Evolutionary conservation across 352 stramenopile genomes (phyloP).

Genomic region (Pythium sp.): DNA sequence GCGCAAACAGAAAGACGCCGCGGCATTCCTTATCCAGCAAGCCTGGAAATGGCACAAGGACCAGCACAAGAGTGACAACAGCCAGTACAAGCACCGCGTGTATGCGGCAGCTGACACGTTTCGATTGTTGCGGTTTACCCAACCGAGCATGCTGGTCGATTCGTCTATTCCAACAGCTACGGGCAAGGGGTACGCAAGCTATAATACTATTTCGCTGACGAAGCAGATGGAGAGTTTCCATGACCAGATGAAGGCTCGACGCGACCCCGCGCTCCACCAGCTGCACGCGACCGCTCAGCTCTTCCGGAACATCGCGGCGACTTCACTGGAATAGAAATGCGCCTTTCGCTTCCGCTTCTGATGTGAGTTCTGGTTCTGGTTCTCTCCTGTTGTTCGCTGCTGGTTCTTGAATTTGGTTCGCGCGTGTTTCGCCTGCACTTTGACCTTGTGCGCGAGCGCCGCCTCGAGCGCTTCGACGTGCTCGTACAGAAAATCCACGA

Average conservation of each 20-base stretch:
- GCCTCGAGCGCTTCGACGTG: slow-evolving; percentile 62
- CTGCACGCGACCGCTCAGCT: slow-evolving; percentile 27
- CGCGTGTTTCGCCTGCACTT: slow-evolving; percentile 19
- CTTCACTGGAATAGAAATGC: slow-evolving; percentile 63
- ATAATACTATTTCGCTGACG: slow-evolving; percentile 11
- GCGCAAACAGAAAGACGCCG: slow-evolving; percentile 35
- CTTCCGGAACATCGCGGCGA: slow-evolving; percentile 46
- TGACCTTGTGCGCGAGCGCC: slow-evolving; percentile 32
- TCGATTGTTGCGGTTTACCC: slow-evolving; percentile 49
- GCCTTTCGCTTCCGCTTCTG: slow-evolving; percentile 20
- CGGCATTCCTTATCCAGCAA: slow-evolving; percentile 47
- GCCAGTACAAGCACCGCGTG: slow-evolving; percentile 31
- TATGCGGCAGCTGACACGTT: slow-evolving; percentile 48
- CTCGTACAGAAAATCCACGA: slow-evolving; percentile 66
- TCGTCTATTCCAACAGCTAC: slow-evolving; percentile 11
- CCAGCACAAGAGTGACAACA: not conserved
- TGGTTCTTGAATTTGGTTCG: slow-evolving; percentile 10
- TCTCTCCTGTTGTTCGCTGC: slow-evolving; percentile 1
- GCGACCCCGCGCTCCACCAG: slow-evolving; percentile 4
- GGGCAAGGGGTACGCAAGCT: not conserved
- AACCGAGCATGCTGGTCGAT: slow-evolving; percentile 16
- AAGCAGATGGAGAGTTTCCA: slow-evolving; percentile 23
- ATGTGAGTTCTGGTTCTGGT: not conserved
- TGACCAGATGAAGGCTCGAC: slow-evolving; percentile 13
- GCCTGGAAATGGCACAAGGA: slow-evolving; percentile 33